phyloP scores from a whole-genome alignment of 176 grass and related monocot genomes.

The Aegilops bicornis region DNA sequence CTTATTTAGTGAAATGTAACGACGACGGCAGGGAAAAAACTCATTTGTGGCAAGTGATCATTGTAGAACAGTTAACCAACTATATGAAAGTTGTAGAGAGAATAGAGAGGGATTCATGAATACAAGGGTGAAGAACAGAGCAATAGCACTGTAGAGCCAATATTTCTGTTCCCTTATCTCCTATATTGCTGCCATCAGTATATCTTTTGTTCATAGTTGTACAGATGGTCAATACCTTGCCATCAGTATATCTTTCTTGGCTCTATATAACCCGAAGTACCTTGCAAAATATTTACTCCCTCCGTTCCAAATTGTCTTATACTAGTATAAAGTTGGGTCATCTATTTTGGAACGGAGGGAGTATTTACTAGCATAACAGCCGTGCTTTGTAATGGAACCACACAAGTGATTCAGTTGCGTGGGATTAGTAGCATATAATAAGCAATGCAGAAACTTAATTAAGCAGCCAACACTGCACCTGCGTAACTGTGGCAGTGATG shows the following conservation, averaged over 20 bases:
- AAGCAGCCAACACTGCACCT: no score
- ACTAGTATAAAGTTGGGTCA: no score
- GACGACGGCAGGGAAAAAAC: background rate
- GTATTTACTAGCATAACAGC: background rate
- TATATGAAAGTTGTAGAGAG: background rate
- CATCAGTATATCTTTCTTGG: background rate
- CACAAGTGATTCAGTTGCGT: no score
- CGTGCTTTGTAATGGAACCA: no score
- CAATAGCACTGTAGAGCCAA: background rate
- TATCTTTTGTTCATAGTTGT: background rate
- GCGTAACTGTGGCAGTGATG: no score
- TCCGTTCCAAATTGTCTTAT: no score
- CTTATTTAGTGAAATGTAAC: background rate
- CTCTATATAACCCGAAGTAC: background rate
- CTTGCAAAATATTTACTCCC: background rate
- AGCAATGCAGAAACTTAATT: no score
- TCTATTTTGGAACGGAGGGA: no score
- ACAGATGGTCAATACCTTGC: background rate
- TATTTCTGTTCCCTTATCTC: background rate
- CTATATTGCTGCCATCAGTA: background rate
- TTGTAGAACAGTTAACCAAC: background rate
- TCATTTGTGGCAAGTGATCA: background rate
- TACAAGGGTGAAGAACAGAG: background rate
- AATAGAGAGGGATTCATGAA: background rate
- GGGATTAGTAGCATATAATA: no score